Percentiles rank a stretch among this genome's conserved stretches.
phyloP scores from a whole-genome alignment of 2,329 filamentous ascomycete species.

The Sclerotinia glacialis region DNA sequence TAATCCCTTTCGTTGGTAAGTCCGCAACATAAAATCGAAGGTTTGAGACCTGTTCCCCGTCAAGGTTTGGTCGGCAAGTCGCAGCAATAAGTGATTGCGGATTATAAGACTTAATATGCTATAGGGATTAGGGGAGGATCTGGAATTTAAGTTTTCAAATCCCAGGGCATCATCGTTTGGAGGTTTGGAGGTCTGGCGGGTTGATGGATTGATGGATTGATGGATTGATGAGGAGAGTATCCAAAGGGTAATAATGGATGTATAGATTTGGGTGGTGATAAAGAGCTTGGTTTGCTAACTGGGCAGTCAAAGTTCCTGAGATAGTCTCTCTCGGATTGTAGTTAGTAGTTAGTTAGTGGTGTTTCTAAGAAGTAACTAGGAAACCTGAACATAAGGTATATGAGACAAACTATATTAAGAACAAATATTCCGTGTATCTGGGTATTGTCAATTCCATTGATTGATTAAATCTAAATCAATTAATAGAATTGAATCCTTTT shows the following conservation, averaged over 20 bases:
- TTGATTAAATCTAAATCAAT: neutral
- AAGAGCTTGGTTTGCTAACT: neutral
- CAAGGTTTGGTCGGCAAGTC: slow-evolving; percentile 26
- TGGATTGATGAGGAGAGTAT: too few species aligned
- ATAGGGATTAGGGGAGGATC: slow-evolving; percentile 19
- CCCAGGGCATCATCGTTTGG: neutral
- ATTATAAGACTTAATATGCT: slow-evolving; percentile 26
- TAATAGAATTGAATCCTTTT: neutral
- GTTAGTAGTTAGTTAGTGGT: too few species aligned
- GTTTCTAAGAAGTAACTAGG: neutral
- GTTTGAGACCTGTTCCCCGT: slow-evolving; percentile 23
- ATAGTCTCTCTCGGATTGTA: neutral
- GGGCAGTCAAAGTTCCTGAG: neutral
- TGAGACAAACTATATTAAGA: neutral
- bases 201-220: neutral
- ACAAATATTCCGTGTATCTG: neutral
- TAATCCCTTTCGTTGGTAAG: slow-evolving; percentile 7
- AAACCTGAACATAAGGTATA: neutral
- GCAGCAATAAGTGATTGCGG: slow-evolving; percentile 24
- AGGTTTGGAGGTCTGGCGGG: neutral
- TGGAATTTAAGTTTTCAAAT: neutral
- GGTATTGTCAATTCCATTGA: neutral
- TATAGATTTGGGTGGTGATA: too few species aligned
- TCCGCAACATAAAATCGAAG: slow-evolving; percentile 8
- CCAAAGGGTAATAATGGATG: neutral